Base-by-base conservation (phyloP, 2,329 filamentous ascomycete species). In the Alternaria infectoria region DNA sequence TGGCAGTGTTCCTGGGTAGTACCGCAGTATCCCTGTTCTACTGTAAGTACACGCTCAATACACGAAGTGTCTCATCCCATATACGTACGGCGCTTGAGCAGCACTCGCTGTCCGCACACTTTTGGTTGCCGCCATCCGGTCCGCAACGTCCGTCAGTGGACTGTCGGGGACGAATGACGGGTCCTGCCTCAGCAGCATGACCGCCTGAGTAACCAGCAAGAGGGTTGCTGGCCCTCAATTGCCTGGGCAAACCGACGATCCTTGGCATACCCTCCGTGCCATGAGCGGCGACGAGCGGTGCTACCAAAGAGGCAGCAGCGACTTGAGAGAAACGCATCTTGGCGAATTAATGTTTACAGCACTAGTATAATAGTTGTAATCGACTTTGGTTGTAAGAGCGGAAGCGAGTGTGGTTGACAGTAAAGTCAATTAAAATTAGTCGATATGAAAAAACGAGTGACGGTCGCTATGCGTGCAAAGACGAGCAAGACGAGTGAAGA, bases 1-100 rank as follows among this genome's bases (percentile, higher is more conserved):
- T 81, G 80, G 78, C 88, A 90, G 75, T 89, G 88, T 0, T 86
- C 82, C 5, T 77, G 74, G 4, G 82, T 83, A 23, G 75, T 81
- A 46, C 87, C 87, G 66, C 87, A 89, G 81, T 85, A 88, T 44
- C 79, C 49, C n/a, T 47, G 21, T 25, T n/a, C 0, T 25, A n/a
- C 12, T 47, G 21, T 47, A 11, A 47, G 45, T 47, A 11, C 8
- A 47, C 15, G 21, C 45, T 26, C 13, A 15, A 47, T 9, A 4
- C 13, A 26, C 3, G 15, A 46, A 46, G 10, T 23, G 45, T n/a
- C 45, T 47, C 12, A 11, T 1, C 0, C 21, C 0, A 26, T 47
- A 25, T 25, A 47, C 45, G 45, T 47, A 47, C 79, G 66, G 65
- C 62, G 61, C 54, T 28, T 12, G 77, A 79, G 65, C 77, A 80